Evolutionary conservation across 2,329 filamentous ascomycete species (phyloP).

Genomic region (Ophiostoma sp.): DNA sequence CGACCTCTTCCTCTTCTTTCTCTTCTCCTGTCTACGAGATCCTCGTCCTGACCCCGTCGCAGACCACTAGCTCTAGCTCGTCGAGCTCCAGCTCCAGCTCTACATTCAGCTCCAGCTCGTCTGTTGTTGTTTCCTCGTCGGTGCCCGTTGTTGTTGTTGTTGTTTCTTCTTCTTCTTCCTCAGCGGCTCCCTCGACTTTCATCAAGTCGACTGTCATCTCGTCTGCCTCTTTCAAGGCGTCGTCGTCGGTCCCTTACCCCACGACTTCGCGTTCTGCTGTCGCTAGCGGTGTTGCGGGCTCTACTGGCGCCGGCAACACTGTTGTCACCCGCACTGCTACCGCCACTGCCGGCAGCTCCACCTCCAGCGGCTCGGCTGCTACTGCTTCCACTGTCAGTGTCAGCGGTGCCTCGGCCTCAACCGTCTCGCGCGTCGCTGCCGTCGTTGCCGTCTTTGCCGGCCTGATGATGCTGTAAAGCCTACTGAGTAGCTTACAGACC

Average conservation of each 20-base stretch:
- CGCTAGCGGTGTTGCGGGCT: not conserved
- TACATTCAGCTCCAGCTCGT: not conserved
- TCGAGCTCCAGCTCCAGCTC: conserved; percentile 7
- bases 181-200: not conserved
- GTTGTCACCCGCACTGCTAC: not conserved
- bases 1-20: not conserved
- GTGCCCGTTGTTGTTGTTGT: not conserved
- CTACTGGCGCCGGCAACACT: not conserved
- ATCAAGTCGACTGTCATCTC: conserved; percentile 1
- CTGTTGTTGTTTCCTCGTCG: conserved; percentile 1
- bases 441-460: not conserved
- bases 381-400: not conserved
- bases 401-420: conserved; percentile 7
- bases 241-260: conserved; percentile 16
- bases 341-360: not conserved
- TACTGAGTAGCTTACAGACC: conserved; percentile 7
- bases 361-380: conserved; percentile 1
- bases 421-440: conserved; percentile 3
- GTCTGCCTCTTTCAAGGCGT: not conserved
- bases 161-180: not conserved
- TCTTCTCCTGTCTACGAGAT: not conserved
- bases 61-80: conserved; percentile 12
- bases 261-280: not conserved
- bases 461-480: conserved; percentile 11
- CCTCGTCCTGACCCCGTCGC: conserved; percentile 6